Evolutionary conservation across 352 stramenopile genomes (phyloP), one percentile per base, ranked within the genome.

Genomic region (Pythium apleroticum): DNA sequence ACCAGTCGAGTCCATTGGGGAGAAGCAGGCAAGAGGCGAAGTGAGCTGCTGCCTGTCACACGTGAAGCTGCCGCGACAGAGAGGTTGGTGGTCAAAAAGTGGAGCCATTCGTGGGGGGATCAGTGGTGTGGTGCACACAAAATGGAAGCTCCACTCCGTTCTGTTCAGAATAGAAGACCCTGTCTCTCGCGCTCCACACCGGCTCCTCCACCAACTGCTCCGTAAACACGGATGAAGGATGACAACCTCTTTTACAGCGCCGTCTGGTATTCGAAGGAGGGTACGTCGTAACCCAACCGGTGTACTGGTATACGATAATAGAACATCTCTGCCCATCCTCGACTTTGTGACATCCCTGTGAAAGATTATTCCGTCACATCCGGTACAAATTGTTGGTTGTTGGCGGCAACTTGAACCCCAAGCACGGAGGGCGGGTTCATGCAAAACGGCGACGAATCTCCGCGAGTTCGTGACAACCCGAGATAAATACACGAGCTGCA

Each of bases 1-100:
- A 19, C 86, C 86, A 7, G 81, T 89, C 76, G 81, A 91, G 75
- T 95, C 84, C 86, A 95, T 95, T 30, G 27, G 25, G 5, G 55
- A 33, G 61, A 72, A 20, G 59, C n/a, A 37, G 45, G 57, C n/a
- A 25, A 30, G 11, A 28, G 31, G n/a, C 4, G 11, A 48, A 22
- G 57, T 12, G n/a, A n/a, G n/a, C 24, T 30, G 28, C 20, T 14
- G 55, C 56, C 63, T 69, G 63, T 69, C 63, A 70, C 56, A 70
- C 56, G 63, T 65, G 49, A 54, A 56, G 8, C 31, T n/a, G n/a
- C n/a, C n/a, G n/a, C n/a, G n/a, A n/a, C n/a, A n/a, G n/a, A n/a
- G n/a, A n/a, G n/a, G n/a, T n/a, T 66, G 39, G 39, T 41, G 37
- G 62, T 68, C 52, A 63, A 52, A 66, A 60, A 45, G 19, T 71